Evolutionary conservation across 129 eudicot genomes (phyloP), one percentile per base, ranked within the genome.

Genomic region (Flaveria brownii): DNA sequence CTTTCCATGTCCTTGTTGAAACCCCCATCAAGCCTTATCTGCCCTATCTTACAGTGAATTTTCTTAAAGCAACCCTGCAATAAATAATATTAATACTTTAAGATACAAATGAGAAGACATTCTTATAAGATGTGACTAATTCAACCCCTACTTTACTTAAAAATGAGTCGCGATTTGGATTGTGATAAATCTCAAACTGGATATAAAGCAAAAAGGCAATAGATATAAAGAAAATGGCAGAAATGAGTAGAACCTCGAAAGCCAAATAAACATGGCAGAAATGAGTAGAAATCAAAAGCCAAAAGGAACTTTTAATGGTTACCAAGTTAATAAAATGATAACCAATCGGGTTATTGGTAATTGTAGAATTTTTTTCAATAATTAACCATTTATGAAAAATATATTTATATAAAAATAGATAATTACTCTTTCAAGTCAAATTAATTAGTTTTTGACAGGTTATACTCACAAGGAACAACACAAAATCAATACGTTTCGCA

Each of bases 31-130:
- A 33, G 39, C 6, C 39, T 33, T 3, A 33, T 33, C 39, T 33
- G 39, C 39, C 39, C 0, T 33, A 33, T 82, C 72, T 86, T 87
- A 72, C 87, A 89, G 86, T 94, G 96, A 63, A 89, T 33, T 89
- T 84, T 91, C 97, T 86, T 87, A 50, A 94, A 73, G 79, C 87
- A 91, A 62, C 96, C 98, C 98, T 93, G 82, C 67, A 74, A 52
- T 52, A 52, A 52, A 49, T 13, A 12, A 49, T 8, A 43, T 33
- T 33, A 33, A 33, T 33, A 33, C 39, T 33, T 33, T 33, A 33
- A 30, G 39, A 33, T 33, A 33, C 39, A 33, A 33, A 33, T 33
- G 6, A 33, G 39, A 3, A 33, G 39, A 33, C 39, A 33, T 33
- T 33, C 39, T 4, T 33, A 33, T 4, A 33, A 43, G 9, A 52